Percentiles rank a stretch among this genome's conserved stretches.
Conservation (phyloP, 2,329 filamentous ascomycete species). For the Ampelomyces quisqualis region DNA sequence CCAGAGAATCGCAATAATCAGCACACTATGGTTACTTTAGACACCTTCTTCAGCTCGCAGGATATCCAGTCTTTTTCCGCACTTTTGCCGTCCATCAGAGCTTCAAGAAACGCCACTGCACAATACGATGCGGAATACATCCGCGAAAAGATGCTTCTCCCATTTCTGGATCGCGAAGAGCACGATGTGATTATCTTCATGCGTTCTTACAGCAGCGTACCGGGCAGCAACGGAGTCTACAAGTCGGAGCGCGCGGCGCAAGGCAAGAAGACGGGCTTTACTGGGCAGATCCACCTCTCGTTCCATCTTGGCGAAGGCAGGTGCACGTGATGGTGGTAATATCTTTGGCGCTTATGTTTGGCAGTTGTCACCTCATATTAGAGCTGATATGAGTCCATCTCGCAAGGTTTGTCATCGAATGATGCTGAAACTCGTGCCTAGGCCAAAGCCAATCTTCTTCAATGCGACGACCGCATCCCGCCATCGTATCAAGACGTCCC, state of each 20-base stretch:
- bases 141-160: constrained; percentile 14
- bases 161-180: constrained; percentile 17
- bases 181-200: constrained; percentile 19
- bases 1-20: constrained; percentile 36
- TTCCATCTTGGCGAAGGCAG: constrained; percentile 13
- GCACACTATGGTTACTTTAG: constrained; percentile 28
- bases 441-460: constrained; percentile 14
- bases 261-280: constrained; percentile 19
- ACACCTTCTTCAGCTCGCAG: constrained; percentile 25
- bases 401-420: background rate
- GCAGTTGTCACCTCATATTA: constrained; percentile 18
- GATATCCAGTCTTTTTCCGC: constrained; percentile 27
- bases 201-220: constrained; percentile 20
- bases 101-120: constrained; percentile 9
- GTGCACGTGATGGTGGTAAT: constrained; percentile 18
- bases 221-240: constrained; percentile 10
- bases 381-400: constrained; percentile 17
- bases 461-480: constrained; percentile 22
- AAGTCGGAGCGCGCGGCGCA: constrained; percentile 11
- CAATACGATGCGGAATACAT: constrained; percentile 14
- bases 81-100: constrained; percentile 22
- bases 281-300: constrained; percentile 20
- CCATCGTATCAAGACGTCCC: constrained; percentile 19
- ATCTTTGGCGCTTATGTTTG: constrained; percentile 15
- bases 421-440: background rate